Conservation (phyloP, 441 rosid genomes). For the Omphalea diandra region DNA sequence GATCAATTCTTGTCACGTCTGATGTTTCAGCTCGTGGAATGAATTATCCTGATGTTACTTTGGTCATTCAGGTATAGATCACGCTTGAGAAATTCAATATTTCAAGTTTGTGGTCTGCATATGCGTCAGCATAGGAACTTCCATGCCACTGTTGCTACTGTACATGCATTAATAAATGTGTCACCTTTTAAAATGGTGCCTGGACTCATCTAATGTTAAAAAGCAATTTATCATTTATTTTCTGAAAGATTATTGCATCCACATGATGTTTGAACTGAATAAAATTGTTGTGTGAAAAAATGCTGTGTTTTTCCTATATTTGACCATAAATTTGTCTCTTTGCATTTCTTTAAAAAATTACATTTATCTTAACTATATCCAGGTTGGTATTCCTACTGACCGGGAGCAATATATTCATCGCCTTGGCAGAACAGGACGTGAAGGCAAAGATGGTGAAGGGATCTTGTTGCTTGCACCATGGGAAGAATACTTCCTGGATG, state of each 20-base stretch:
- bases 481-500: conserved; percentile 86
- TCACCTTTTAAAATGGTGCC: no score
- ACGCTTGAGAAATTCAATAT: conserved; percentile 7
- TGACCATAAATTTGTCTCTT: neutral
- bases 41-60: conserved; percentile 94
- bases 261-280: neutral
- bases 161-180: no score
- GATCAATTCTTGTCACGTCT: conserved; percentile 78
- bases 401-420: conserved; percentile 90
- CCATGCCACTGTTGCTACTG: neutral
- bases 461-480: conserved; percentile 88
- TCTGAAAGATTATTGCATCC: neutral
- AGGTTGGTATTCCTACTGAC: conserved; percentile 82
- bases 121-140: neutral
- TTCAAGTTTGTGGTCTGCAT: neutral
- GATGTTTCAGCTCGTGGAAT: conserved; percentile 98
- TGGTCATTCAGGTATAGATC: conserved; percentile 84
- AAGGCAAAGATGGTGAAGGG: conserved; percentile 81
- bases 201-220: neutral
- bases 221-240: neutral
- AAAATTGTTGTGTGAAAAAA: neutral
- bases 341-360: neutral
- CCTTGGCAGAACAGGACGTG: conserved; percentile 89
- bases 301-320: neutral
- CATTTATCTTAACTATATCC: conserved; percentile 21